phyloP scores from a whole-genome alignment of 2,329 filamentous ascomycete species.

The Diplocarpon rosae region DNA sequence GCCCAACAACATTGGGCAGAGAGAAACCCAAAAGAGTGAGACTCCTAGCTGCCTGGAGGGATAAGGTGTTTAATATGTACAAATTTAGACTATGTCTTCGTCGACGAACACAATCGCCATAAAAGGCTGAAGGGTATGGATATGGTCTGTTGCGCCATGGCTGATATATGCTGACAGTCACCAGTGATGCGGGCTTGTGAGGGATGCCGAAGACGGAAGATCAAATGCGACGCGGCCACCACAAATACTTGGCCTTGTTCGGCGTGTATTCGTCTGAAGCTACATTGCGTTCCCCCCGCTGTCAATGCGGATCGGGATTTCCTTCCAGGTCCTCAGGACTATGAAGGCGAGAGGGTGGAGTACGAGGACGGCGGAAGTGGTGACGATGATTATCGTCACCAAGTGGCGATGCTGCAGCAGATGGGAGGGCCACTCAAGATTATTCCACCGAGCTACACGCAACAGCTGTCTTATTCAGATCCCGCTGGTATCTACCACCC shows the following conservation, averaged over 20 bases:
- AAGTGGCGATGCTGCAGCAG: constrained; percentile 39
- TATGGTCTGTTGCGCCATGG: background rate
- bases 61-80: constrained; percentile 26
- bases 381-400: constrained; percentile 40
- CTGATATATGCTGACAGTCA: constrained; percentile 13
- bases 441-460: constrained; percentile 35
- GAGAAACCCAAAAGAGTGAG: constrained; percentile 80
- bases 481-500: constrained; percentile 30
- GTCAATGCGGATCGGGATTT: constrained; percentile 28
- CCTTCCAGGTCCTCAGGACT: constrained; percentile 28
- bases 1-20: constrained; percentile 49
- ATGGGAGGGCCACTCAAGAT: constrained; percentile 30
- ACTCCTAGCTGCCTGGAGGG: background rate
- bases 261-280: constrained; percentile 81
- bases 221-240: constrained; percentile 94
- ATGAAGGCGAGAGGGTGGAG: constrained; percentile 38
- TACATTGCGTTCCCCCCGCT: constrained; percentile 76
- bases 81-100: constrained; percentile 84
- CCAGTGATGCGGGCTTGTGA: constrained; percentile 97
- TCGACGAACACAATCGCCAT: constrained; percentile 96
- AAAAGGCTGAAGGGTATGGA: constrained; percentile 87
- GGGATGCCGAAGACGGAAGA: constrained; percentile 88
- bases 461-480: constrained; percentile 37
- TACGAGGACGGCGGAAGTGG: constrained; percentile 34
- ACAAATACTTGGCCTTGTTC: constrained; percentile 98